Percentiles rank a stretch among this genome's conserved stretches.
phyloP scores from a whole-genome alignment of 164 flowering plant genomes.

The Annona cherimola region DNA sequence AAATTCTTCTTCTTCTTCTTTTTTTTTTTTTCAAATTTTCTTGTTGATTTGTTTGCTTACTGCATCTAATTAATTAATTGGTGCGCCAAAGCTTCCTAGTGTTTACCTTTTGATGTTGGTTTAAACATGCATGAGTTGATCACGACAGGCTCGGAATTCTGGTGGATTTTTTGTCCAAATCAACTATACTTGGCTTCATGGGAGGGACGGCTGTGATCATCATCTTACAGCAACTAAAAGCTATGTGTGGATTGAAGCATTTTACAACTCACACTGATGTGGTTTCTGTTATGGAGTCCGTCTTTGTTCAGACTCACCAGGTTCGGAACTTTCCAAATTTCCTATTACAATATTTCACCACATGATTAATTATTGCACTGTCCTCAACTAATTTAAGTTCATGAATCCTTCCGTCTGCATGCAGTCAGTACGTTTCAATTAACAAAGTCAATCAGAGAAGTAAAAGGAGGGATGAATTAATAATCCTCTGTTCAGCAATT shows the following conservation, averaged over 20 bases:
- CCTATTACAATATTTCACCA: too few species aligned
- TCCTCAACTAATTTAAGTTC: too few species aligned
- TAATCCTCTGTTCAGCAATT: not conserved
- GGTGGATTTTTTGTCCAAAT: constrained; percentile 84
- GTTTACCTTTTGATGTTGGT: not conserved
- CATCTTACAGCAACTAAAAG: constrained; percentile 73
- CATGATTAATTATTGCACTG: too few species aligned
- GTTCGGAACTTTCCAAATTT: constrained; percentile 15
- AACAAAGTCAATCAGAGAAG: too few species aligned
- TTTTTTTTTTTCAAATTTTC: too few species aligned
- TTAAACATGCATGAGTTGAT: not conserved
- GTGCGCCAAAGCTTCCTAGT: not conserved
- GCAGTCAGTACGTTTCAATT: too few species aligned
- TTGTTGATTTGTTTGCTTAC: too few species aligned
- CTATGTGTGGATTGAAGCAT: constrained; percentile 59
- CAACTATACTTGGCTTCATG: constrained; percentile 83
- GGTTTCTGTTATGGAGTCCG: constrained; percentile 38
- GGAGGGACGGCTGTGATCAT: constrained; percentile 71
- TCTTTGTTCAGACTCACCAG: constrained; percentile 44
- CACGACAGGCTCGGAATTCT: constrained; percentile 61
- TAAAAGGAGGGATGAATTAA: not conserved
- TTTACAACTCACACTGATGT: constrained; percentile 69
- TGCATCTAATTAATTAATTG: too few species aligned
- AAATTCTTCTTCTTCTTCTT: too few species aligned
- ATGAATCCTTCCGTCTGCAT: not conserved